Evolutionary conservation across 306 rosid species (phyloP).

Genomic region (Quercus suber): DNA sequence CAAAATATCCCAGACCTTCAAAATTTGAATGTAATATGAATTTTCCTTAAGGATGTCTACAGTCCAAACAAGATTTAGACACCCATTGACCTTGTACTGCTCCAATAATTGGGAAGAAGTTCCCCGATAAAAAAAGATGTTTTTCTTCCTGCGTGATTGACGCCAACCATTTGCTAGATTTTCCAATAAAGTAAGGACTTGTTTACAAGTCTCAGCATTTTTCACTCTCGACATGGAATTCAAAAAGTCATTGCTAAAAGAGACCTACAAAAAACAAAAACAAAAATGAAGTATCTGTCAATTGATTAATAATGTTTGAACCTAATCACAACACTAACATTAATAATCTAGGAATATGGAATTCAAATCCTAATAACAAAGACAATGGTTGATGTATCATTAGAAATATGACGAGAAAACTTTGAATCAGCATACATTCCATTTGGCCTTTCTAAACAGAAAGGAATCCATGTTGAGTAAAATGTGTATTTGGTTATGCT

Average conservation of each 20-base stretch:
- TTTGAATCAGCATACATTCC: conserved; percentile 26
- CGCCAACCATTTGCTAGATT: conserved; percentile 6
- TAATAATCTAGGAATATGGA: too few relatives aligned
- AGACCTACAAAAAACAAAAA: not conserved
- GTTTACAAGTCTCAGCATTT: not conserved
- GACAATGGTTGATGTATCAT: too few relatives aligned
- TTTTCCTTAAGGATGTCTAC: conserved; percentile 20
- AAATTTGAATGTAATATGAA: too few relatives aligned
- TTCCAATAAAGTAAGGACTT: not conserved
- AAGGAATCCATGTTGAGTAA: not conserved
- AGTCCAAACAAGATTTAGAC: conserved; percentile 27
- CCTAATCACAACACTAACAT: not conserved
- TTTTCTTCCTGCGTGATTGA: not conserved
- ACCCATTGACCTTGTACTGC: conserved; percentile 15
- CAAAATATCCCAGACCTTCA: too few relatives aligned
- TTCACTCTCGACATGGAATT: not conserved
- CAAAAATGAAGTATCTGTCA: not conserved
- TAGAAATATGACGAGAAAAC: not conserved
- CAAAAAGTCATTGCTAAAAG: not conserved
- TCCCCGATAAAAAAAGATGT: not conserved
- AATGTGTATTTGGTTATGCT: conserved; percentile 4
- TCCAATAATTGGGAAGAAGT: conserved; percentile 26
- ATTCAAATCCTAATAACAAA: too few relatives aligned
- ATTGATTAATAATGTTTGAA: not conserved
- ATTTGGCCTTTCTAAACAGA: conserved; percentile 20